Evolutionary conservation across 805 yeast genomes (phyloP).

Genomic region (Kodamaea laetipori): DNA sequence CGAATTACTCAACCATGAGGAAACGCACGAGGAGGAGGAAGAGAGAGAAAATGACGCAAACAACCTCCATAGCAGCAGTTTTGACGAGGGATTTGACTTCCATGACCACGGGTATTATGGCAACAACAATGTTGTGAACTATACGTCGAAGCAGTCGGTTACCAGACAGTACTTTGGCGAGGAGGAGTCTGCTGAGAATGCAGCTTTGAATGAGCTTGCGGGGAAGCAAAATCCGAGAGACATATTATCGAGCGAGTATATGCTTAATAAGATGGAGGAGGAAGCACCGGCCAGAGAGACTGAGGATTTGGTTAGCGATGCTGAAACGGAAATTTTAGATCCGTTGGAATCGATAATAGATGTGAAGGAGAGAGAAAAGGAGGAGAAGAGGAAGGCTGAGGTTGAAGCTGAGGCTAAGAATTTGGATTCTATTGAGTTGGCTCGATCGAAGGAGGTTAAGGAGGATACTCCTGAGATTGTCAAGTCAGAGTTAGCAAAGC

Average conservation of each 20-base stretch:
- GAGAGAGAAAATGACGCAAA: slow-evolving; percentile 7
- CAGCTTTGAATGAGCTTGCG: slow-evolving; percentile 6
- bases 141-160: slow-evolving; percentile 12
- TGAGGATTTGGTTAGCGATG: slow-evolving; percentile 26
- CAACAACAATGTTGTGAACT: slow-evolving; percentile 8
- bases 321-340: slow-evolving; percentile 32
- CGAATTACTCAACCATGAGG: slow-evolving; percentile 18
- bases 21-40: slow-evolving; percentile 11
- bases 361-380: slow-evolving; percentile 6
- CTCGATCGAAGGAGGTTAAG: neutral
- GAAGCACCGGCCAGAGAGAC: neutral
- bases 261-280: slow-evolving; percentile 2
- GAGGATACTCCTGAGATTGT: slow-evolving; percentile 1
- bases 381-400: slow-evolving; percentile 5
- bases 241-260: slow-evolving; percentile 2
- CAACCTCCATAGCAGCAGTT: slow-evolving; percentile 8
- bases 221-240: slow-evolving; percentile 1
- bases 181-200: slow-evolving; percentile 5
- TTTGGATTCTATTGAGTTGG: slow-evolving; percentile 3
- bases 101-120: slow-evolving; percentile 7
- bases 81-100: slow-evolving; percentile 19
- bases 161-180: slow-evolving; percentile 15
- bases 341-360: slow-evolving; percentile 2
- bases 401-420: neutral
- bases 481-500: neutral